Base-by-base conservation (phyloP, 2,329 filamentous ascomycete species). In the Phaeoacremonium minimum region DNA sequence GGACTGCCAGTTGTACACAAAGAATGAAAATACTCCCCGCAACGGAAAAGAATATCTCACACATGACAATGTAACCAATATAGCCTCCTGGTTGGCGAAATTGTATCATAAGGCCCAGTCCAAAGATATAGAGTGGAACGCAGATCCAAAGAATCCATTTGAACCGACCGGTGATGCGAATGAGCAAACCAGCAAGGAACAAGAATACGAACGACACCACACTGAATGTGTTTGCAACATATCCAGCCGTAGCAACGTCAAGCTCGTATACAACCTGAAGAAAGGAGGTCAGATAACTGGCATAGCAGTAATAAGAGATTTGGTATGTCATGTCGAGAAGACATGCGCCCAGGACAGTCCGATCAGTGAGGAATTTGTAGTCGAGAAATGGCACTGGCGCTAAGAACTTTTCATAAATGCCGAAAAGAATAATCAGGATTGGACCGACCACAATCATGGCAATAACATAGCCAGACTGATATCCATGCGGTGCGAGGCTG, bases 1-100 rank as follows among this genome's bases (percentile, higher is more conserved):
- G 71, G 43, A 73, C 66, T 5, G 71, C 71, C 58, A 77, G 71
- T 34, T 77, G 63, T 30, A 69, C 58, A 35, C 63, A 66, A 35
- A 77, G 63, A 15, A 77, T 64, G 5, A 76, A 56, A 4, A 69
- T 73, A 28, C 71, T 71, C 8, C 72, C 73, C 3, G 62, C 63
- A 40, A 75, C 61, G 15, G 74, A 72, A 36, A 76, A 71, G 45
- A 78, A 71, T 38, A 77, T 67, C 47, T 77, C 72, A 41, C 68
- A 72, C 65, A 75, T 69, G 38, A 77, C 55, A 7, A 77, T 51
- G 53, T 69, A 75, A 19, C 66, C 60, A 17, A 77, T 64, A 17
- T 63, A 55, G 8, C 56, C 55, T 26, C 63, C 58, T 31, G 72
- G 67, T 22, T 63, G 62, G 26, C 75, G 71, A 54, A 69, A 76